Conservation (phyloP, 2,329 filamentous ascomycete genomes). For the Dactylellina sp. region DNA sequence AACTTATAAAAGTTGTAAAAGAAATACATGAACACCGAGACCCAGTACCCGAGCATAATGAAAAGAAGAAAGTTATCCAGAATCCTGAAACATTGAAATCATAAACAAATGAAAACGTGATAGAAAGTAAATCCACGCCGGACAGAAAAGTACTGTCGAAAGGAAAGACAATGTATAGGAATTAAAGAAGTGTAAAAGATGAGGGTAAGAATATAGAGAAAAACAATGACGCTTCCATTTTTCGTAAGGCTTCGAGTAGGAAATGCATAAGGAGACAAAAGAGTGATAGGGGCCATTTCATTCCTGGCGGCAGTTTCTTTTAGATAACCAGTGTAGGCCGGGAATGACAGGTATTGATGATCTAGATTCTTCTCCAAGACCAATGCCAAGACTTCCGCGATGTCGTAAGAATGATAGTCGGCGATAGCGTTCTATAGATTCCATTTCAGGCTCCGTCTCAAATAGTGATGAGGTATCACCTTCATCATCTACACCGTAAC, state of each 20-base stretch:
- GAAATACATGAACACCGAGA: background rate
- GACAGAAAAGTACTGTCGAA: background rate
- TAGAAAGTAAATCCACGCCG: background rate
- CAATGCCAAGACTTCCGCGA: background rate
- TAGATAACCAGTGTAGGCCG: conserved; percentile 6
- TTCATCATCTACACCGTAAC: conserved; percentile 3
- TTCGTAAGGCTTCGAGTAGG: no score
- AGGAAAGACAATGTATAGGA: background rate
- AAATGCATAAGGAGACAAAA: background rate
- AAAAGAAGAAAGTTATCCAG: background rate
- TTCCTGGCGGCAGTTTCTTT: background rate
- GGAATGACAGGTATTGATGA: background rate
- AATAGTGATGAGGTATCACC: background rate
- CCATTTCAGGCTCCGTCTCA: background rate
- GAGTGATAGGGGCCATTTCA: background rate
- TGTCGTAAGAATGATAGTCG: conserved; percentile 1
- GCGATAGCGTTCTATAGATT: background rate
- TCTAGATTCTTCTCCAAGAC: background rate
- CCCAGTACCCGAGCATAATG: background rate
- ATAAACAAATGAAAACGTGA: conserved; percentile 6
- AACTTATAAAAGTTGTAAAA: background rate
- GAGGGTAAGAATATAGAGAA: background rate
- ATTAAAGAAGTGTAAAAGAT: background rate
- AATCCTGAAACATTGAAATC: conserved; percentile 2
- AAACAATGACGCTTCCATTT: no score